Evolutionary conservation across 495 filamentous ascomycete species (phyloP).

Genomic region (Glonium stellatum): DNA sequence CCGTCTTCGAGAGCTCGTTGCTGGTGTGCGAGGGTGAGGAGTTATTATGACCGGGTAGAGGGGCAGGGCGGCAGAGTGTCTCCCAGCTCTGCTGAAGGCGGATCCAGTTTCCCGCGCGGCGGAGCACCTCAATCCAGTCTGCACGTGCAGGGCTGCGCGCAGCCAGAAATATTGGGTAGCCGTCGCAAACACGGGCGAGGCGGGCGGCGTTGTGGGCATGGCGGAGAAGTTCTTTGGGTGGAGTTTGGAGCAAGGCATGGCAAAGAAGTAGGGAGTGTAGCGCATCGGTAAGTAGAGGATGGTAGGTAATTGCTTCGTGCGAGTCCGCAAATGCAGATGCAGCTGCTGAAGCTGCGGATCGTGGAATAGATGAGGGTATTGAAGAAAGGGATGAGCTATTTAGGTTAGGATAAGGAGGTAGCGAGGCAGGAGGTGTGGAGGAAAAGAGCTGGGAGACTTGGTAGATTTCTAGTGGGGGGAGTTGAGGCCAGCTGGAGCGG

Average conservation of each 20-base stretch:
- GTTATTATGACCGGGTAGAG: constrained; percentile 43
- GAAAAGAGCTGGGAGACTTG: constrained; percentile 37
- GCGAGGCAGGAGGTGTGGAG: constrained; percentile 31
- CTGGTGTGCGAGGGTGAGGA: too few relatives aligned
- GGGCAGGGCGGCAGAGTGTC: constrained; percentile 59
- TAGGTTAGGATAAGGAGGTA: constrained; percentile 33
- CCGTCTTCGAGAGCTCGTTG: too few relatives aligned
- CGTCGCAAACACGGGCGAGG: constrained; percentile 64
- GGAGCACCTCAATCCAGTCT: constrained; percentile 73
- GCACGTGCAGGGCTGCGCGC: constrained; percentile 63
- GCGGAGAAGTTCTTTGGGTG: constrained; percentile 62
- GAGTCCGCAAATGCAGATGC: constrained; percentile 37
- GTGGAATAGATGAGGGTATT: background rate
- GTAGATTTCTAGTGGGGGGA: constrained; percentile 37
- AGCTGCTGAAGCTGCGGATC: constrained; percentile 21
- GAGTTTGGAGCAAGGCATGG: constrained; percentile 67
- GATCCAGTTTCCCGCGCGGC: constrained; percentile 58
- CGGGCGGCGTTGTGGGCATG: constrained; percentile 74
- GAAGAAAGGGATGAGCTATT: background rate
- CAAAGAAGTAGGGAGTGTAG: constrained; percentile 68
- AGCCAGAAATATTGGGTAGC: constrained; percentile 71
- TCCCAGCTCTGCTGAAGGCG: constrained; percentile 59
- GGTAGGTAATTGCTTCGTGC: constrained; percentile 67
- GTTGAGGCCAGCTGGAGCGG: constrained; percentile 31
- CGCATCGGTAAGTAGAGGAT: constrained; percentile 68